Conservation (phyloP, 306 rosid genomes). For the Castanopsis chinensis region DNA sequence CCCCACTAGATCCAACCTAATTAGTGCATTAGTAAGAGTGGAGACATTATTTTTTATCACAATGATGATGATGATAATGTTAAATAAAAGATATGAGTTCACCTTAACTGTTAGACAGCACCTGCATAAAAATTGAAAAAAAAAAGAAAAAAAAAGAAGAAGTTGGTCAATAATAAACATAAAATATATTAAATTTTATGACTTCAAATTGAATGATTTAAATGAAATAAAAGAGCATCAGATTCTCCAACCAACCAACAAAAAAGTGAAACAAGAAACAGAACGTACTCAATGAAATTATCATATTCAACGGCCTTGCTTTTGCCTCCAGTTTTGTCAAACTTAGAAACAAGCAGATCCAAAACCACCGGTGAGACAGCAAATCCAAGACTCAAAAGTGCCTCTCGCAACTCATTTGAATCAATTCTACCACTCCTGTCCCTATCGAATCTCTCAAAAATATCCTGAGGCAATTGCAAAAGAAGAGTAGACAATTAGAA, state of each 20-base stretch:
- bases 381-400: slow-evolving; percentile 80
- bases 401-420: slow-evolving; percentile 71
- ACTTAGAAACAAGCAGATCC: slow-evolving; percentile 90
- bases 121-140: slow-evolving; percentile 54
- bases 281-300: slow-evolving; percentile 82
- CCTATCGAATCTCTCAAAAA: slow-evolving; percentile 81
- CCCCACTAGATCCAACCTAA: neutral
- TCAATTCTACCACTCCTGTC: slow-evolving; percentile 95
- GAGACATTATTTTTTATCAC: neutral
- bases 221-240: neutral
- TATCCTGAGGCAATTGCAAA: slow-evolving; percentile 42
- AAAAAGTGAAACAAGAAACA: neutral
- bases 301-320: slow-evolving; percentile 84
- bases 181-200: neutral
- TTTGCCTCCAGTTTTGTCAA: slow-evolving; percentile 87
- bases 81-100: slow-evolving; percentile 24
- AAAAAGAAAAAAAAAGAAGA: neutral
- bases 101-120: slow-evolving; percentile 98
- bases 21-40: neutral
- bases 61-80: slow-evolving; percentile 6
- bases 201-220: neutral
- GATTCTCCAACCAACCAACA: neutral
- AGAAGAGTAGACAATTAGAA: neutral
- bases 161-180: slow-evolving; percentile 7
- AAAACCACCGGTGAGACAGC: slow-evolving; percentile 71